Evolutionary conservation across 441 rosid species (phyloP).

Genomic region (Sinapis alba): DNA sequence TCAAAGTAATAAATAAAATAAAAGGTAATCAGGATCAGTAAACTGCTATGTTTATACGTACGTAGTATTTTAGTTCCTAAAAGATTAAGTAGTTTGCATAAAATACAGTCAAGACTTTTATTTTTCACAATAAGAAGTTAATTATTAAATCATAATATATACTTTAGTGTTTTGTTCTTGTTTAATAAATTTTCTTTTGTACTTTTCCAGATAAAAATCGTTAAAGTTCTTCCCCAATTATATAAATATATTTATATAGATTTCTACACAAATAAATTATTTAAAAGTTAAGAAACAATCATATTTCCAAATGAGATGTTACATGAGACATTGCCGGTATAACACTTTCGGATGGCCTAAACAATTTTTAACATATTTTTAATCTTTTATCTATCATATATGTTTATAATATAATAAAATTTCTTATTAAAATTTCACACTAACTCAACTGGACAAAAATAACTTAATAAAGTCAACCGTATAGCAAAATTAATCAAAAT

Average conservation of each 20-base stretch:
- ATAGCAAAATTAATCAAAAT: neutral
- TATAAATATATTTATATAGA: neutral
- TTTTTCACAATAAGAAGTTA: neutral
- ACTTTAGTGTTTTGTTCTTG: neutral
- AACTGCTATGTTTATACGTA: neutral
- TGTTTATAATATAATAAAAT: too few species aligned
- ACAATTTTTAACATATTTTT: too few species aligned
- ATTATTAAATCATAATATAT: neutral
- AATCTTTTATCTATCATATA: too few species aligned
- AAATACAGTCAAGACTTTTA: neutral
- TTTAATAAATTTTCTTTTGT: neutral
- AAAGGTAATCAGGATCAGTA: neutral
- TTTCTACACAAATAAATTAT: neutral
- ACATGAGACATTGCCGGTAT: too few species aligned
- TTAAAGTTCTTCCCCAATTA: neutral
- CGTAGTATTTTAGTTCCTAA: neutral
- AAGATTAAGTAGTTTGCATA: neutral
- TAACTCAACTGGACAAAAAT: too few species aligned
- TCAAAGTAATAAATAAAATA: neutral
- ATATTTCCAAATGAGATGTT: neutral
- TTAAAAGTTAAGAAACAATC: neutral
- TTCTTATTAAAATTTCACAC: too few species aligned
- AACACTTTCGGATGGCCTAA: too few species aligned
- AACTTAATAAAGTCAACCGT: too few species aligned
- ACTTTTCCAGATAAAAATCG: neutral